Percentiles rank a stretch among this genome's conserved stretches.
Evolutionary conservation across 164 flowering plant species (phyloP).

Genomic region (Piper betle): DNA sequence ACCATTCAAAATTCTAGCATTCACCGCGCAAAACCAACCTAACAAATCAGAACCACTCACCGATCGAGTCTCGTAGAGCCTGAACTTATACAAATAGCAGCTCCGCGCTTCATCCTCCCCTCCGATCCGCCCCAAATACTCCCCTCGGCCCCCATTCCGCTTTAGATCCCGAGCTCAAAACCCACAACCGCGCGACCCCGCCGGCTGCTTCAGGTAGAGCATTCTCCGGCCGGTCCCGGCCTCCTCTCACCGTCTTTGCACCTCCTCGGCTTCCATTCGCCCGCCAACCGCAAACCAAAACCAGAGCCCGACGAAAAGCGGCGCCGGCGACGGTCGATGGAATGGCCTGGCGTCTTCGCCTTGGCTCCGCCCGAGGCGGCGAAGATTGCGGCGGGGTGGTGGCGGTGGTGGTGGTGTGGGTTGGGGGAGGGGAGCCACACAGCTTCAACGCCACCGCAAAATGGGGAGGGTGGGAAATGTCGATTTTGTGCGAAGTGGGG

Average conservation of each 20-base stretch:
- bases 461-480: too few relatives aligned
- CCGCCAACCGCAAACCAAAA: not conserved
- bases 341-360: too few relatives aligned
- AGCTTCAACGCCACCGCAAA: too few relatives aligned
- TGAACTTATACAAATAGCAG: conserved; percentile 60
- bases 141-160: conserved; percentile 34
- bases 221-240: conserved; percentile 8
- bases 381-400: too few relatives aligned
- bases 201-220: conserved; percentile 54
- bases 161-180: conserved; percentile 23
- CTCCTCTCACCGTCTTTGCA: conserved; percentile 3
- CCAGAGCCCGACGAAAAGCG: not conserved
- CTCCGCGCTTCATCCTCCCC: conserved; percentile 9
- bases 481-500: too few relatives aligned
- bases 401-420: too few relatives aligned
- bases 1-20: not conserved
- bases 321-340: not conserved
- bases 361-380: too few relatives aligned
- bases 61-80: conserved; percentile 87
- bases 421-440: too few relatives aligned
- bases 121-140: conserved; percentile 14
- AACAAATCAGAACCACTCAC: conserved; percentile 19
- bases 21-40: not conserved
- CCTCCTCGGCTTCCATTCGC: conserved; percentile 13
- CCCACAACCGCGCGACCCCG: conserved; percentile 8